phyloP scores from a whole-genome alignment of 2,329 filamentous ascomycete species.

The Colletotrichum cordylinicola region DNA sequence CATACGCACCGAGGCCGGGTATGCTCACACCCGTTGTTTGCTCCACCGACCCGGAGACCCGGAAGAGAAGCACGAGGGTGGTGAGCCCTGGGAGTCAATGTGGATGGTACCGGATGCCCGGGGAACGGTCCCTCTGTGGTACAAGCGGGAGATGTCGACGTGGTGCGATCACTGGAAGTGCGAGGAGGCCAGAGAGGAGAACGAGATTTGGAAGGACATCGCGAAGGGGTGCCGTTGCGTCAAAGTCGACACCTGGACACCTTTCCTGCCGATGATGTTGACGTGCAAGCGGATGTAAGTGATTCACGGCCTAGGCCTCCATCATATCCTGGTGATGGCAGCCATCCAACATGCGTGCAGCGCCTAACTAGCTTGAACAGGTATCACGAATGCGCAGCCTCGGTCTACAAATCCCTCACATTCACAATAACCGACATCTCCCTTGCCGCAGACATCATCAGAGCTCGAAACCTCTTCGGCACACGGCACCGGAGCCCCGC shows the following conservation, averaged over 20 bases:
- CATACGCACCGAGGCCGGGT: background rate
- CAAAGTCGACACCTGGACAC: background rate
- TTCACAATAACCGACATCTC: conserved; percentile 16
- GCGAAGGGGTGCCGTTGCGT: background rate
- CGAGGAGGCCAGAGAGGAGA: conserved; percentile 4
- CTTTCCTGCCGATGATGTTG: conserved; percentile 10
- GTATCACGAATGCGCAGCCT: background rate
- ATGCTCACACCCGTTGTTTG: conserved; percentile 5
- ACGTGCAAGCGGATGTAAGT: conserved; percentile 15
- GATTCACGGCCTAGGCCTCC: too few relatives aligned
- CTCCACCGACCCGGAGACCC: background rate
- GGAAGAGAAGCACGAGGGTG: background rate
- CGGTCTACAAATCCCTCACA: background rate
- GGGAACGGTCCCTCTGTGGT: conserved; percentile 1
- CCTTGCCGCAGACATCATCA: background rate
- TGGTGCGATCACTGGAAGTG: conserved; percentile 19
- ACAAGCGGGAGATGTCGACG: conserved; percentile 6
- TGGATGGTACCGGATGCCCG: conserved; percentile 7
- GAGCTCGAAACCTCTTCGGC: background rate
- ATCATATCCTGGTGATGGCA: too few relatives aligned
- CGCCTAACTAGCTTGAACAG: background rate
- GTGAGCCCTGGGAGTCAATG: background rate
- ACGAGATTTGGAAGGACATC: background rate
- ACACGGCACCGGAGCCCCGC: background rate
- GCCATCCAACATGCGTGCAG: too few relatives aligned